Conservation (phyloP, 2,329 filamentous ascomycete species). For the Fusarium nygamai region DNA sequence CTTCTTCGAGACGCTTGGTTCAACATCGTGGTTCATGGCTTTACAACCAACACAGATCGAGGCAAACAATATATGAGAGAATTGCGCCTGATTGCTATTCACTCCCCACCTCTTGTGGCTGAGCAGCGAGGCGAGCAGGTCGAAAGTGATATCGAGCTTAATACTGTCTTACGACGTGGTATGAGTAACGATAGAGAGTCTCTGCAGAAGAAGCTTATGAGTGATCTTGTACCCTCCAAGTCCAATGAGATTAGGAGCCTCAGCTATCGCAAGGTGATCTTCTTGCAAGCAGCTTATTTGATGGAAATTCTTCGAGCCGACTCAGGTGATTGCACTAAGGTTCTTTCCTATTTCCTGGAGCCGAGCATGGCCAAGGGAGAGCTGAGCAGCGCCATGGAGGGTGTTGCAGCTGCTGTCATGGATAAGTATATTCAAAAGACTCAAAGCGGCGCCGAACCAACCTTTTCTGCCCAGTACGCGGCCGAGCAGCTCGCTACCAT, state of each 20-base stretch:
- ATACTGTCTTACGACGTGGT: constrained; percentile 89
- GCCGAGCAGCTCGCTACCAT: constrained; percentile 87
- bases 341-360: constrained; percentile 93
- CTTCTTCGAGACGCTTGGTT: constrained; percentile 95
- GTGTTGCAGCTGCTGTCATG: constrained; percentile 73
- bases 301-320: constrained; percentile 89
- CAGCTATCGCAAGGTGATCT: constrained; percentile 90
- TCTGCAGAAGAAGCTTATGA: constrained; percentile 82
- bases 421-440: constrained; percentile 83
- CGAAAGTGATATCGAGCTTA: constrained; percentile 96
- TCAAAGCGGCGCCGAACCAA: constrained; percentile 73
- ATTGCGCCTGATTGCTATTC: constrained; percentile 83
- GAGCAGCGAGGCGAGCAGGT: constrained; percentile 89
- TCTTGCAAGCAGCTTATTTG: constrained; percentile 88
- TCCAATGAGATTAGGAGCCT: constrained; percentile 82
- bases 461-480: constrained; percentile 91
- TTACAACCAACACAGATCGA: constrained; percentile 77
- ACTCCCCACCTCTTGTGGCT: constrained; percentile 87
- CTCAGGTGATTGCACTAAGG: constrained; percentile 88
- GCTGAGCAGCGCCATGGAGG: constrained; percentile 72
- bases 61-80: constrained; percentile 79
- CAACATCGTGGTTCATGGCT: constrained; percentile 95
- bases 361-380: constrained; percentile 77
- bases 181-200: constrained; percentile 81
- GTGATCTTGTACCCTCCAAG: constrained; percentile 77